Base-by-base conservation (phyloP, 2,329 filamentous ascomycete species). In the Monilinia vaccinii-corymbosi region DNA sequence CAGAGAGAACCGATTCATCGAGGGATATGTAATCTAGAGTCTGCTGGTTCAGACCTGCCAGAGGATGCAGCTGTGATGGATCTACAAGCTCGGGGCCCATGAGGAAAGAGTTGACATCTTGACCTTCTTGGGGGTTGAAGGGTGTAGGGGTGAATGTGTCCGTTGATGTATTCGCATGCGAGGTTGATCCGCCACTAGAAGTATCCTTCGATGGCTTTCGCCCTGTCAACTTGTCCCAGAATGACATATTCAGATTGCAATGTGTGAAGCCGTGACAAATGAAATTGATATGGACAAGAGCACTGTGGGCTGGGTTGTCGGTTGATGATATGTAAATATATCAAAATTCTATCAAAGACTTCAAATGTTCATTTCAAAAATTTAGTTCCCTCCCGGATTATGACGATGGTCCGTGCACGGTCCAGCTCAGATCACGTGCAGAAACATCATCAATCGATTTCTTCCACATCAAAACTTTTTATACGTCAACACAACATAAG, bases 11-110 rank as follows among this genome's bases (percentile, higher is more conserved):
- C 53, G 91, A 89, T 73, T 99, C 95, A 76, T 99, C 94, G 71
- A 99, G 86, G 31, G 88, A 87, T 66, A 99, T 83, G 76, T 99
- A 99, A 75, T 99, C 94, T 70, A 99, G 86, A 0, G 89, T 89
- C 69, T 96, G 90, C 77, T 90, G 86, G 78, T 97, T 91, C 64
- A 99, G 79, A 67, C 94, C 94, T 58, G 94, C 91, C 60, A 99
- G 86, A 49, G 95, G 94, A 75, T 99, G 94, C 69, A 99, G 81
- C 74, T 88, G 82, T 65, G 91, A 85, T 11, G 93, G 90, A 75
- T 99, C 94, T 74, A 91, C 84, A 69, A 94, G 87, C 60, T 86
- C 76, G 61, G 88, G 85, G 69, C 79, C 83, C 71, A 84, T 86
- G 62, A 97, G 84, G 76, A 99, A 97, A 60, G 89, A 87, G 70